These are phyloP conservation scores for Fusarium sororula DNA, from an alignment of 2,329 filamentous ascomycete genomes.

Conservation along the genomic window DNA sequence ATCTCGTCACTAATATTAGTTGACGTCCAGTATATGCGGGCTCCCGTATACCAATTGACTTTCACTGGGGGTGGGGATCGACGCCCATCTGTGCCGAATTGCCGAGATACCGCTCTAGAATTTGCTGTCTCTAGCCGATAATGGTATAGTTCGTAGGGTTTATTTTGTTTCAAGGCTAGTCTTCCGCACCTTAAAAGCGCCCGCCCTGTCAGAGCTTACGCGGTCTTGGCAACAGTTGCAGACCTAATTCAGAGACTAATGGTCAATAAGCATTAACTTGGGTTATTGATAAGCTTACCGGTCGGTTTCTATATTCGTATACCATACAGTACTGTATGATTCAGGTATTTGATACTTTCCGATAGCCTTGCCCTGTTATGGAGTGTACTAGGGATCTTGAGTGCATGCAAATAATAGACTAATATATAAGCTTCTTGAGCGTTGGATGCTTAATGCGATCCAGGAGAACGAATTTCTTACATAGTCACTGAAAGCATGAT, in stretches of 20 bases:
- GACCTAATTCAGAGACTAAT: neutral
- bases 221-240: neutral
- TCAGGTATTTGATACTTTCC: neutral
- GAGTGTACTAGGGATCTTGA: too few relatives aligned
- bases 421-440: neutral
- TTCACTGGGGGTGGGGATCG: neutral
- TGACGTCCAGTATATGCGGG: neutral
- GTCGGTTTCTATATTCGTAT: neutral
- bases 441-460: neutral
- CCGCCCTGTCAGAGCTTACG: neutral
- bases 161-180: neutral
- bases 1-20: neutral
- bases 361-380: neutral
- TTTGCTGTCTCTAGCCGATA: neutral
- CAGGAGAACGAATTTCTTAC: neutral
- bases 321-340: neutral
- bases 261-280: neutral
- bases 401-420: neutral
- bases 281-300: neutral
- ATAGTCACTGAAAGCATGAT: neutral
- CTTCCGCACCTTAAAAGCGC: neutral
- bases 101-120: neutral
- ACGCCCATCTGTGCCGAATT: neutral
- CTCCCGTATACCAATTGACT: neutral
- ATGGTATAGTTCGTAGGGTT: neutral